phyloP scores from a whole-genome alignment of 2,329 filamentous ascomycete species.

The Colletotrichum spaethianum region DNA sequence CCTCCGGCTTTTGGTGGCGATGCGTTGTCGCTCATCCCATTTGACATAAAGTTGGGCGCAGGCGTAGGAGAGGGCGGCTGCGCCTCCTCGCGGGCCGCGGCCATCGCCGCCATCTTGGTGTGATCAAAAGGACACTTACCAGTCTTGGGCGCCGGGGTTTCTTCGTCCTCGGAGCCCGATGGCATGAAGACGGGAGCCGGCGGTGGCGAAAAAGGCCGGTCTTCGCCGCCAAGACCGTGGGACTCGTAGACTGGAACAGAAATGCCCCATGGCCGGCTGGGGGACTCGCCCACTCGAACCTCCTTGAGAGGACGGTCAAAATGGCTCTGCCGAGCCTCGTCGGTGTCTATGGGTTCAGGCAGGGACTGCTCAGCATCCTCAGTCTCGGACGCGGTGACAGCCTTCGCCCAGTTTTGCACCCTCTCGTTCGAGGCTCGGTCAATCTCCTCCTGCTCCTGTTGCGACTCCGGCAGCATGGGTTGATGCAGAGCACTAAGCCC shows the following conservation, averaged over 20 bases:
- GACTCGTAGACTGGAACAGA: conserved; percentile 76
- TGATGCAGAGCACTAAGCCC: conserved; percentile 90
- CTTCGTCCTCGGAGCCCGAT: conserved; percentile 47
- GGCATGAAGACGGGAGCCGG: conserved; percentile 70
- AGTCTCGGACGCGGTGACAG: conserved; percentile 70
- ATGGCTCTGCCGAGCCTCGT: conserved; percentile 76
- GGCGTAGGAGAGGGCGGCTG: conserved; percentile 69
- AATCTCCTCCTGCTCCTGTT: conserved; percentile 63
- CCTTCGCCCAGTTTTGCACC: conserved; percentile 89
- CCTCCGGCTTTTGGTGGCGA: conserved; percentile 50
- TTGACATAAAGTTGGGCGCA: conserved; percentile 67
- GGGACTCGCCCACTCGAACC: conserved; percentile 92
- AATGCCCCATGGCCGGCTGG: conserved; percentile 94
- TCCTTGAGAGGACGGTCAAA: conserved; percentile 92
- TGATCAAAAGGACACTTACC: conserved; percentile 74
- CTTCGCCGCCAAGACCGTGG: conserved; percentile 52
- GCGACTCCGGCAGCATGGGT: conserved; percentile 80
- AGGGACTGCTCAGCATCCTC: conserved; percentile 53
- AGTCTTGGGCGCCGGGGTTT: conserved; percentile 46
- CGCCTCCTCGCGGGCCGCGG: conserved; percentile 23
- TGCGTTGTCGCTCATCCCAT: conserved; percentile 46
- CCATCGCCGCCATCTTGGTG: conserved; percentile 58
- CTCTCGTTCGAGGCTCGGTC: conserved; percentile 75
- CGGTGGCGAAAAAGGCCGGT: conserved; percentile 68
- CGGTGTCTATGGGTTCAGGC: conserved; percentile 48